Conservation (phyloP, 495 filamentous ascomycete species). For the Aspergillus diversus region DNA sequence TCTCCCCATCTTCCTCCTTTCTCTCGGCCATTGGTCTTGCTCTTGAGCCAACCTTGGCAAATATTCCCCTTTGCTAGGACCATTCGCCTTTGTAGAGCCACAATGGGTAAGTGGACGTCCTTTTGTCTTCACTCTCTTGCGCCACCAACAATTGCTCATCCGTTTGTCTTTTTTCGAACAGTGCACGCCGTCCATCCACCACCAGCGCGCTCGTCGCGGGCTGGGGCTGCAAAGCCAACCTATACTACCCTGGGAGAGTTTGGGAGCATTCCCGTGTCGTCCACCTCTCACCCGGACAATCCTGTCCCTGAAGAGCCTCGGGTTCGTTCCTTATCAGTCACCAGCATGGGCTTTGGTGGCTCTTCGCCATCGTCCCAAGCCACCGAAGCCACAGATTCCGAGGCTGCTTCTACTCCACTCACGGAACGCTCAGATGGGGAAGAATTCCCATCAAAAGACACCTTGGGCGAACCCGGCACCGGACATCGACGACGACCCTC, state of each 20-base stretch:
- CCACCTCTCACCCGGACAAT: constrained; percentile 59
- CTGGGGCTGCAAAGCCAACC: constrained; percentile 29
- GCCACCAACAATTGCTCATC: constrained; percentile 10
- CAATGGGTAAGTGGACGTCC: constrained; percentile 15
- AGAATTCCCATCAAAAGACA: constrained; percentile 35
- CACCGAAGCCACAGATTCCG: constrained; percentile 44
- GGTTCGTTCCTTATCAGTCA: constrained; percentile 44
- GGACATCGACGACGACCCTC: constrained; percentile 70
- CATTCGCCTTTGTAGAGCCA: constrained; percentile 1
- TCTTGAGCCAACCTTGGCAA: neutral
- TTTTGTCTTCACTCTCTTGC: neutral
- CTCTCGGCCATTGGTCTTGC: neutral
- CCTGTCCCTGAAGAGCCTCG: constrained; percentile 60
- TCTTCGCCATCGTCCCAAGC: constrained; percentile 39
- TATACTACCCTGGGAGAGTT: constrained; percentile 34
- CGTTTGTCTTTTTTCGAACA: constrained; percentile 15
- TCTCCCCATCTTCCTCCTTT: neutral
- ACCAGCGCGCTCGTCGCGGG: constrained; percentile 31
- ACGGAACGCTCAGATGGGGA: constrained; percentile 58
- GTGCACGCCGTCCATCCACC: constrained; percentile 40
- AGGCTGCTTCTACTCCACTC: constrained; percentile 54
- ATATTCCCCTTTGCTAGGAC: constrained; percentile 2
- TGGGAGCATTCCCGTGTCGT: constrained; percentile 45
- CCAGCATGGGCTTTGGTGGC: constrained; percentile 49
- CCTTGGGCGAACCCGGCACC: constrained; percentile 23